These are phyloP conservation scores for Acanthamoeba sp. DNA, from an alignment of 208 protist genomes.

Conservation along the genomic window DNA sequence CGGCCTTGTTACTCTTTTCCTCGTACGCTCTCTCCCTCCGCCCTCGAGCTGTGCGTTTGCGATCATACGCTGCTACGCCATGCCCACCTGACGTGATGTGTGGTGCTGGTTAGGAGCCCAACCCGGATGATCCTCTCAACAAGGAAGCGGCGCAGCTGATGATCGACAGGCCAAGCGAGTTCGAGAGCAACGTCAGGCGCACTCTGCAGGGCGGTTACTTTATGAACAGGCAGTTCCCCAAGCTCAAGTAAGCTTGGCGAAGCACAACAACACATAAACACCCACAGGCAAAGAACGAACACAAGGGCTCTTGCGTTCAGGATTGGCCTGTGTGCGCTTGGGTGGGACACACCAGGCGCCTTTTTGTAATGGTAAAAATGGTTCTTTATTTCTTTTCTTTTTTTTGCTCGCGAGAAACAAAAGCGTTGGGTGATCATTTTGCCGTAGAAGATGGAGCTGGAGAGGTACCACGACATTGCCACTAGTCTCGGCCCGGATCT, in stretches of 20 bases:
- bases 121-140: slow-evolving; percentile 92
- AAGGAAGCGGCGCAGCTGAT: slow-evolving; percentile 89
- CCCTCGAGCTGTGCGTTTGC: no score
- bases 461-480: slow-evolving; percentile 4
- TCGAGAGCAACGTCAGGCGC: slow-evolving; percentile 86
- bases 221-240: slow-evolving; percentile 82
- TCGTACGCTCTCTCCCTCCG: slow-evolving; percentile 29
- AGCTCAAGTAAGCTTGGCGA: slow-evolving; percentile 75
- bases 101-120: slow-evolving; percentile 84
- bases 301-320: not conserved
- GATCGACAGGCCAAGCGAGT: slow-evolving; percentile 81
- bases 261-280: not conserved
- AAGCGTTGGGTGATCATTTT: not conserved
- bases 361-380: not conserved
- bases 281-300: not conserved
- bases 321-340: no score
- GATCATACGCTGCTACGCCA: no score
- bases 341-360: not conserved
- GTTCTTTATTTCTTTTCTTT: no score
- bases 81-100: no score
- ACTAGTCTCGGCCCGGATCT: not conserved
- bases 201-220: slow-evolving; percentile 85
- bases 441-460: not conserved
- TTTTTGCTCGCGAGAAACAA: not conserved
- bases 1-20: slow-evolving; percentile 83